These are phyloP conservation scores for Alternaria hordeiaustralica DNA, from an alignment of 2,329 filamentous ascomycete genomes.

Conservation along the genomic window DNA sequence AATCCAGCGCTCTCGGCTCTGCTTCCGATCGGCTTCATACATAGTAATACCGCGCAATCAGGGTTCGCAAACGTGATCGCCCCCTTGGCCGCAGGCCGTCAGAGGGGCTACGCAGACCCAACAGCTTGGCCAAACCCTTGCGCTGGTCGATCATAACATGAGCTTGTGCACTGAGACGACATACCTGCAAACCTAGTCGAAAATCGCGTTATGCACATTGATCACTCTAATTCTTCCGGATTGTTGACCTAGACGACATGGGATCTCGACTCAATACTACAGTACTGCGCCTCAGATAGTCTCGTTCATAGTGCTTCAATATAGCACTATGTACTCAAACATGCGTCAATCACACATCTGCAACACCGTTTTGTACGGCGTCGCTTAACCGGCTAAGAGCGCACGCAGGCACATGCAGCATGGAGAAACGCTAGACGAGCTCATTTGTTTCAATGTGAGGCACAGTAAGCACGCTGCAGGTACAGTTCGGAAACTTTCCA, in stretches of 20 bases:
- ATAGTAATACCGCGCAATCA: neutral
- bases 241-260: neutral
- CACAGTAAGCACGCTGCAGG: neutral
- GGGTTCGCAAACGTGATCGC: neutral
- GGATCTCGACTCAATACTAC: neutral
- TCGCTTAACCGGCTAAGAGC: constrained; percentile 1
- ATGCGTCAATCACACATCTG: neutral
- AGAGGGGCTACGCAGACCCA: neutral
- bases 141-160: neutral
- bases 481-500: neutral
- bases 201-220: neutral
- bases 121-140: neutral
- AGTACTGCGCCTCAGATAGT: neutral
- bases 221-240: neutral
- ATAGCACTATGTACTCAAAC: neutral
- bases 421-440: neutral
- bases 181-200: neutral
- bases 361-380: neutral
- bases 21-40: neutral
- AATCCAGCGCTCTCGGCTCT: neutral
- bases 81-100: neutral
- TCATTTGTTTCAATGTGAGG: neutral
- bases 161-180: neutral
- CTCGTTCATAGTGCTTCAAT: neutral
- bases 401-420: neutral